Conservation (phyloP, 164 flowering plant genomes). For the Vitis cinerea region DNA sequence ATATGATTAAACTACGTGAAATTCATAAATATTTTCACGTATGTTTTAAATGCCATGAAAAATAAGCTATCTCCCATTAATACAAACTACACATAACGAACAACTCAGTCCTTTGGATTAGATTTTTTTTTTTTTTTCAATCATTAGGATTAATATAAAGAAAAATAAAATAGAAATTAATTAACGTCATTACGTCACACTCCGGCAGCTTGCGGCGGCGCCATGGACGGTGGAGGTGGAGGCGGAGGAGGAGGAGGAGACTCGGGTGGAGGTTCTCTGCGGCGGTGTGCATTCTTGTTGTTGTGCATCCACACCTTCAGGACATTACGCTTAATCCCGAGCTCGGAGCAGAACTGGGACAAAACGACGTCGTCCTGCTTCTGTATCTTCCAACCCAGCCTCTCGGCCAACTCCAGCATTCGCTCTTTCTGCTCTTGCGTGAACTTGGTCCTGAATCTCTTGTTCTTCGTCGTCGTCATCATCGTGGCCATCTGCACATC, state of each 20-base stretch:
- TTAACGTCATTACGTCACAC: background rate
- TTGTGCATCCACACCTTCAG: slow-evolving; percentile 48
- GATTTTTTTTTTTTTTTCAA: no score
- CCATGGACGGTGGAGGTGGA: background rate
- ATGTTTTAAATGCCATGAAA: no score
- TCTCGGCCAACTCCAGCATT: slow-evolving; percentile 32
- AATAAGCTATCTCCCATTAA: no score
- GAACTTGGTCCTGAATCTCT: slow-evolving; percentile 31
- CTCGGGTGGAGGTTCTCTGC: slow-evolving; percentile 8
- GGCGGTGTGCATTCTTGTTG: slow-evolving; percentile 29
- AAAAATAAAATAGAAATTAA: background rate
- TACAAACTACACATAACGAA: no score
- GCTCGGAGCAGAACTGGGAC: slow-evolving; percentile 21
- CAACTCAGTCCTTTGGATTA: no score
- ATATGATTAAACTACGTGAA: no score
- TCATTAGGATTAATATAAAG: background rate
- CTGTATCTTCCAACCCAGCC: slow-evolving; percentile 29
- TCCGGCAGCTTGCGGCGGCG: slow-evolving; percentile 3
- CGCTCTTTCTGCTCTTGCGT: slow-evolving; percentile 28
- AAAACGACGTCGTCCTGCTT: slow-evolving; percentile 21
- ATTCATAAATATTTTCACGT: no score
- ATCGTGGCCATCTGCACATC: background rate
- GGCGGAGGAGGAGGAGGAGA: background rate
- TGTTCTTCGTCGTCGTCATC: background rate
- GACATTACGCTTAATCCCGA: slow-evolving; percentile 22